phyloP scores from a whole-genome alignment of 495 filamentous ascomycete genomes.

The Penicillium macrosclerotiorum region DNA sequence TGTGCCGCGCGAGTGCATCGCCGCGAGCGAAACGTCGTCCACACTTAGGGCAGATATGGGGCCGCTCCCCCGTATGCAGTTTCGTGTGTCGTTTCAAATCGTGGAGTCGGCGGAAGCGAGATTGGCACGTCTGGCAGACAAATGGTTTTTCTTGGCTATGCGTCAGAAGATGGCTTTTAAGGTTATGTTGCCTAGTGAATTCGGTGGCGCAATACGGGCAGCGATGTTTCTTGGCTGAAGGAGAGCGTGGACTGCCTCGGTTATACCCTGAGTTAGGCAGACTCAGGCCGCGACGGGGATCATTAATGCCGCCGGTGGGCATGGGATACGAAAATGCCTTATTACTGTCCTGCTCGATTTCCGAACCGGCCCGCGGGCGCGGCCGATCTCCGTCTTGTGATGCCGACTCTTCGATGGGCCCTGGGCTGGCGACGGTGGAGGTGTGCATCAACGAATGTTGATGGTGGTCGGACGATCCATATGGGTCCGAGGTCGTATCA shows the following conservation, averaged over 20 bases:
- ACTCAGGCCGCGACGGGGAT: constrained; percentile 67
- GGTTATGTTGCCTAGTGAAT: constrained; percentile 96
- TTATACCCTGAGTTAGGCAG: constrained; percentile 65
- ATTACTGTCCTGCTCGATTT: constrained; percentile 46
- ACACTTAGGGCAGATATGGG: constrained; percentile 91
- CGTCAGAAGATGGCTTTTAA: constrained; percentile 97
- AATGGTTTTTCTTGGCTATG: constrained; percentile 99
- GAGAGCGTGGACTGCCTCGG: constrained; percentile 64
- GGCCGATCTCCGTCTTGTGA: constrained; percentile 44
- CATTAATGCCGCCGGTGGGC: constrained; percentile 42
- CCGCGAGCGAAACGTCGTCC: constrained; percentile 92
- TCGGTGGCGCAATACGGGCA: constrained; percentile 95
- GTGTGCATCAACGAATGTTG: constrained; percentile 35
- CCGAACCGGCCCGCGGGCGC: constrained; percentile 34
- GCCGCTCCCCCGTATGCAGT: constrained; percentile 93
- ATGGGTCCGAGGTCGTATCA: constrained; percentile 28
- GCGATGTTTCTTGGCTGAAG: constrained; percentile 85
- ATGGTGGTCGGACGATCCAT: constrained; percentile 31
- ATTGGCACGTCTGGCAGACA: constrained; percentile 81
- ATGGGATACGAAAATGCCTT: constrained; percentile 55
- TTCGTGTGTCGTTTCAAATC: constrained; percentile 96
- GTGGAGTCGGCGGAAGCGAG: constrained; percentile 87
- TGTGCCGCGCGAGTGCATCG: constrained; percentile 91
- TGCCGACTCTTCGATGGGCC: constrained; percentile 43
- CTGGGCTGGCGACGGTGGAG: constrained; percentile 47